Evolutionary conservation across 2,329 filamentous ascomycete genomes (phyloP).

Genomic region (Dactylellina haptotyla): DNA sequence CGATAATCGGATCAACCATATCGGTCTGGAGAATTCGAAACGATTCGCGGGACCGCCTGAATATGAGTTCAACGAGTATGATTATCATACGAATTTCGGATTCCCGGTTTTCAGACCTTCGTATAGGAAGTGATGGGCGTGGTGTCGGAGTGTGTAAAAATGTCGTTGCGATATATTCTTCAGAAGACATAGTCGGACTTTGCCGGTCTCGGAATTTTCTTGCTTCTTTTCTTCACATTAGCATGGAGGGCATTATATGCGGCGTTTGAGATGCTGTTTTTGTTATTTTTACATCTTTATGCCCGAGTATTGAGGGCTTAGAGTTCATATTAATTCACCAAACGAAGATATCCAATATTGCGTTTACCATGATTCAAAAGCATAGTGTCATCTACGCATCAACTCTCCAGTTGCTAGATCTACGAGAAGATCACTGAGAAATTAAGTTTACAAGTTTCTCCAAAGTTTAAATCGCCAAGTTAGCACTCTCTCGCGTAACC

Average conservation of each 20-base stretch:
- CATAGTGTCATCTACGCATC: no score
- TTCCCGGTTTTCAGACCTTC: constrained; percentile 23
- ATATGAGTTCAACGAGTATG: neutral
- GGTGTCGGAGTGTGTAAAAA: neutral
- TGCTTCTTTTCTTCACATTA: neutral
- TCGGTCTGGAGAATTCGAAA: constrained; percentile 20
- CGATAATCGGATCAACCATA: constrained; percentile 33
- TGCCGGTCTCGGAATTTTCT: neutral
- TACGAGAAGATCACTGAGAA: no score
- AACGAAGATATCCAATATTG: no score
- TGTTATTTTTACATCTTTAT: neutral
- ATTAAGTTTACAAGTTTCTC: no score
- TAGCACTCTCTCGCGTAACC: no score
- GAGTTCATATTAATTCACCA: no score
- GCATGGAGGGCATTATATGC: neutral
- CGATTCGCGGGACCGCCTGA: constrained; percentile 5
- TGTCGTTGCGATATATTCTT: neutral
- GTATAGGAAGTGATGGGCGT: neutral
- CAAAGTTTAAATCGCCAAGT: no score
- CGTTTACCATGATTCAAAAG: no score
- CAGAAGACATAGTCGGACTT: no score
- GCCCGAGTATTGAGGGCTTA: no score
- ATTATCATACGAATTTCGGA: constrained; percentile 24
- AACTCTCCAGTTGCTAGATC: no score
- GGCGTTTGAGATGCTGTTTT: neutral